Evolutionary conservation across 331 rosid genomes (phyloP).

Genomic region (Saraca asoca): DNA sequence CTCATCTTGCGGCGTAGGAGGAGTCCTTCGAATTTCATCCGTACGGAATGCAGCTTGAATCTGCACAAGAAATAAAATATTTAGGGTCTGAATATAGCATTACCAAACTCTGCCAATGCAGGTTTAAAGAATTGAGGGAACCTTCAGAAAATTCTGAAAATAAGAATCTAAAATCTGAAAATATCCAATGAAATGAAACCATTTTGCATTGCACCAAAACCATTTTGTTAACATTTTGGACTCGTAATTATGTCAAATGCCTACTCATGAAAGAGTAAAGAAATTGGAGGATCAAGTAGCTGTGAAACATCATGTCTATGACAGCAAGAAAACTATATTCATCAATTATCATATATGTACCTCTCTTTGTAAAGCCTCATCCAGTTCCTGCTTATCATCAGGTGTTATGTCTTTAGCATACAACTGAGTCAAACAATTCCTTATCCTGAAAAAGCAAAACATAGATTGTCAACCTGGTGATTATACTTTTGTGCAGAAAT

Average conservation of each 20-base stretch:
- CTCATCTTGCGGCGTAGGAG: constrained; percentile 99
- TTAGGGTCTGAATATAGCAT: too few relatives aligned
- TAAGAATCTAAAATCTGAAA: too few relatives aligned
- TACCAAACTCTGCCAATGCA: too few relatives aligned
- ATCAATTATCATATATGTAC: constrained; percentile 37
- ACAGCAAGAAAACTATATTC: constrained; percentile 21
- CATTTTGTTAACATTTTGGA: too few relatives aligned
- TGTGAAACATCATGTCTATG: too few relatives aligned
- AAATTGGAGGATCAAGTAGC: too few relatives aligned
- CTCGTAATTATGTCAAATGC: too few relatives aligned
- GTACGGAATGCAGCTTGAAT: constrained; percentile 99
- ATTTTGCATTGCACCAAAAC: too few relatives aligned
- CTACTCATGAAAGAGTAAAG: too few relatives aligned
- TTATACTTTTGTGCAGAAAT: constrained; percentile 15
- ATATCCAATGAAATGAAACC: too few relatives aligned
- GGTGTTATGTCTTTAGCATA: constrained; percentile 96
- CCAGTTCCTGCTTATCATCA: constrained; percentile 98
- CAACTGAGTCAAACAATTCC: constrained; percentile 84
- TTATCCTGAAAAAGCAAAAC: constrained; percentile 62
- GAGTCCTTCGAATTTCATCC: constrained; percentile 90
- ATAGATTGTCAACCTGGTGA: constrained; percentile 17
- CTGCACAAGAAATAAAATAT: constrained; percentile 48
- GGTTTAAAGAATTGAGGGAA: too few relatives aligned
- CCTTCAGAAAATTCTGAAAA: too few relatives aligned
- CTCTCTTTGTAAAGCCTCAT: constrained; percentile 96